Evolutionary conservation across 495 filamentous ascomycete genomes (phyloP).

Genomic region (Trichoderma orchidacearum): DNA sequence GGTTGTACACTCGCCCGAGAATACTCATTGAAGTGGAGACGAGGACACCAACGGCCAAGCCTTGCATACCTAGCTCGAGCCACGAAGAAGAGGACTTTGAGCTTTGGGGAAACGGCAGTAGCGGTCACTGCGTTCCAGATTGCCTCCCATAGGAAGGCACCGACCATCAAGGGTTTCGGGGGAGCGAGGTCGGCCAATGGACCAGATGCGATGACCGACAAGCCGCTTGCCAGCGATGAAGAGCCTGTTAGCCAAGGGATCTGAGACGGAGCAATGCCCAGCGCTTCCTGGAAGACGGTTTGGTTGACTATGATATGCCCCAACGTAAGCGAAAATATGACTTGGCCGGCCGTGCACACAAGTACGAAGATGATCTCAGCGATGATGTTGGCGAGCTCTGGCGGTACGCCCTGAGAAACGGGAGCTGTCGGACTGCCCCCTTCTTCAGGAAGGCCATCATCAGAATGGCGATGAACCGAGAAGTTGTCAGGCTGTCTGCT

Average conservation of each 20-base stretch:
- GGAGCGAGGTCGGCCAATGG: conserved; percentile 28
- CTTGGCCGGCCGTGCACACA: conserved; percentile 29
- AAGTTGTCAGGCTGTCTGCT: not conserved
- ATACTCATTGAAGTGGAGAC: conserved; percentile 47
- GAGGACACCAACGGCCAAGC: conserved; percentile 42
- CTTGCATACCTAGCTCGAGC: conserved; percentile 42
- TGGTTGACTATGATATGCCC: conserved; percentile 30
- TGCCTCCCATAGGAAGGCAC: conserved; percentile 28
- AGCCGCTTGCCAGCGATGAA: conserved; percentile 23
- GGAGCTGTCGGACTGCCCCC: not conserved
- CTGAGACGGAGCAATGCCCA: conserved; percentile 24
- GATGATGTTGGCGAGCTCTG: conserved; percentile 19
- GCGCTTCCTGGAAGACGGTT: conserved; percentile 14
- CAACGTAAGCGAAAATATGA: conserved; percentile 32
- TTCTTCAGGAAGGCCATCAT: not conserved
- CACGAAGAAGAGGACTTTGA: conserved; percentile 35
- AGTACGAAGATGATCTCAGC: conserved; percentile 27
- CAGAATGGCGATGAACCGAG: not conserved
- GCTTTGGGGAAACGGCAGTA: conserved; percentile 21
- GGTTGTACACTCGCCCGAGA: conserved; percentile 38
- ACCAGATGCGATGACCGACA: conserved; percentile 31
- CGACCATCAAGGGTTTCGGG: conserved; percentile 26
- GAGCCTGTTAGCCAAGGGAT: conserved; percentile 31
- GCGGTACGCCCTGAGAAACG: conserved; percentile 18
- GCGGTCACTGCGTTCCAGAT: conserved; percentile 29